phyloP scores from a whole-genome alignment of 2,329 filamentous ascomycete genomes.

The Phialocephala sp. region DNA sequence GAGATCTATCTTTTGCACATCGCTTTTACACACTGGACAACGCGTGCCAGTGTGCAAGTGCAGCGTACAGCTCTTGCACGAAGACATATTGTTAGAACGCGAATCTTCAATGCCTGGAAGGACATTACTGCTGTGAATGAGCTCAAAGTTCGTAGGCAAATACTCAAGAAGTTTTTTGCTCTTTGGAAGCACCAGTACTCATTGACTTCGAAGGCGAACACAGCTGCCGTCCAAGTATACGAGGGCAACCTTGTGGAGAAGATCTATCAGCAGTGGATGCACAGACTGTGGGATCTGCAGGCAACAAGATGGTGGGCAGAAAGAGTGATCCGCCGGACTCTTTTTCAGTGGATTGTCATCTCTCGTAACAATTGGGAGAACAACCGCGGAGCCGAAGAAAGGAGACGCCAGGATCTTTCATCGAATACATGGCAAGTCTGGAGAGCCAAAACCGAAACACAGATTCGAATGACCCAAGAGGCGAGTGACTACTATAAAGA shows the following conservation, averaged over 20 bases:
- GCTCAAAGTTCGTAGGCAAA: conserved; percentile 55
- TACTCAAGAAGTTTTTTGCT: conserved; percentile 58
- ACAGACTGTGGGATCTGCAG: conserved; percentile 42
- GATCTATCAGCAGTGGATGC: conserved; percentile 43
- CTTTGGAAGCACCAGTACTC: conserved; percentile 48
- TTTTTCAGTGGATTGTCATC: conserved; percentile 36
- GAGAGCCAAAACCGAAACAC: conserved; percentile 29
- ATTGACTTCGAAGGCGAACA: conserved; percentile 33
- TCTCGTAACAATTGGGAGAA: conserved; percentile 30
- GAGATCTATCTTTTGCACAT: conserved; percentile 69
- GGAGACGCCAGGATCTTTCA: conserved; percentile 28
- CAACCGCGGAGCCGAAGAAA: conserved; percentile 32
- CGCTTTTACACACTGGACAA: conserved; percentile 72
- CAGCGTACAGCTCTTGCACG: conserved; percentile 71
- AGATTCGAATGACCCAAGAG: conserved; percentile 22
- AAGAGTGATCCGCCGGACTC: conserved; percentile 25
- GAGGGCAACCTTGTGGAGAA: conserved; percentile 40
- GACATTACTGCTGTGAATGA: conserved; percentile 57
- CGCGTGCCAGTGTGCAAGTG: conserved; percentile 66
- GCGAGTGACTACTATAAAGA: conserved; percentile 27
- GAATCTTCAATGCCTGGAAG: conserved; percentile 73
- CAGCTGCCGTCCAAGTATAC: conserved; percentile 42
- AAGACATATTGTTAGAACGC: conserved; percentile 71
- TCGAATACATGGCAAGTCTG: conserved; percentile 34
- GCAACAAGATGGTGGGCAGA: conserved; percentile 32